Conservation (phyloP, 305 asterid genomes). For the Vinca major region DNA sequence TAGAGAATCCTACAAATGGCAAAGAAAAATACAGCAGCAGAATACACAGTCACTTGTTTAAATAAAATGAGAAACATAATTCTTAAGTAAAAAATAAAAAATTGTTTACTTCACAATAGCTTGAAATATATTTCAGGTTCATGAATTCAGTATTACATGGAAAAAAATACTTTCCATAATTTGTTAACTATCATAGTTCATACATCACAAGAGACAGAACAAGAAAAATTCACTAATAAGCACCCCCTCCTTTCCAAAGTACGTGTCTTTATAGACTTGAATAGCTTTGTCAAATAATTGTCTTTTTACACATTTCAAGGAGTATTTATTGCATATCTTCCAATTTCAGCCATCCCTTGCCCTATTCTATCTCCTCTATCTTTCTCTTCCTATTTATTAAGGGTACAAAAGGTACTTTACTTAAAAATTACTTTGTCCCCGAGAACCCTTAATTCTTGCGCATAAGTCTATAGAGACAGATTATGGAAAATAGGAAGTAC, state of each 20-base stretch:
- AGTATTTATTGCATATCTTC: too few species aligned
- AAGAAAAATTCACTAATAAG: background rate
- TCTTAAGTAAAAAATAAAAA: background rate
- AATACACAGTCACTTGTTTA: background rate
- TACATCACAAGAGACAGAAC: background rate
- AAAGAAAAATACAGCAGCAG: background rate
- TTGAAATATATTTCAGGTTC: background rate
- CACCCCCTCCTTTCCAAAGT: too few species aligned
- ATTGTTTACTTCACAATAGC: background rate
- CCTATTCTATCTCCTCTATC: too few species aligned
- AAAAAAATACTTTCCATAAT: background rate
- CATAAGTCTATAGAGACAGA: too few species aligned
- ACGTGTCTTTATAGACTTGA: too few species aligned
- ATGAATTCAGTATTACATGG: background rate
- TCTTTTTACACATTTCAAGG: too few species aligned
- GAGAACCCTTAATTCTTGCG: too few species aligned
- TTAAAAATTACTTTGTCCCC: too few species aligned
- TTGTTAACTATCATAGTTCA: background rate
- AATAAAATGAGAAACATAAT: constrained; percentile 1
- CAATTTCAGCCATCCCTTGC: too few species aligned
- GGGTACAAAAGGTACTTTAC: too few species aligned
- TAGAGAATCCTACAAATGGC: background rate
- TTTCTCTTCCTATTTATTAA: too few species aligned
- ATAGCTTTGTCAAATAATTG: too few species aligned
- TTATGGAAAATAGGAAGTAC: background rate